Evolutionary conservation across 768 basidiomycete genomes (phyloP).

Genomic region (Solioccasus polychromus): DNA sequence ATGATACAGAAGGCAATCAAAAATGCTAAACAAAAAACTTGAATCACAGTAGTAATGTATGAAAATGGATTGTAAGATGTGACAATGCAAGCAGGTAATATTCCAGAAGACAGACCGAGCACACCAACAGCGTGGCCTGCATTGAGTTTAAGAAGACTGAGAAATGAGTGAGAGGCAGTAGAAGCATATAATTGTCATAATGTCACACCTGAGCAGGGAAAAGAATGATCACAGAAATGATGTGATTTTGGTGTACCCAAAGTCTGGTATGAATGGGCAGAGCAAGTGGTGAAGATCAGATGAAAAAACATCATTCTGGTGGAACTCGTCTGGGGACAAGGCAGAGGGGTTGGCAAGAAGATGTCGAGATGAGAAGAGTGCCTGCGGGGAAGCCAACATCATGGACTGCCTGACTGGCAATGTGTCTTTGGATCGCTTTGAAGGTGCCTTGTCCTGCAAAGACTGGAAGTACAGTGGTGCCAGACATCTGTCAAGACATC

Average conservation of each 20-base stretch:
- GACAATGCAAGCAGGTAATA: constrained; percentile 51
- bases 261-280: constrained; percentile 38
- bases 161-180: constrained; percentile 18
- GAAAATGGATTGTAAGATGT: constrained; percentile 38
- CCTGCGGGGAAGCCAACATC: constrained; percentile 43
- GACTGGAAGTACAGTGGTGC: constrained; percentile 44
- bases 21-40: too few relatives aligned
- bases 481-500: not conserved
- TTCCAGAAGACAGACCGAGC: constrained; percentile 56
- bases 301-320: constrained; percentile 38
- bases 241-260: constrained; percentile 44
- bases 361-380: constrained; percentile 45
- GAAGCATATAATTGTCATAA: constrained; percentile 48
- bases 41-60: too few relatives aligned
- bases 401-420: constrained; percentile 37
- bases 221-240: constrained; percentile 47
- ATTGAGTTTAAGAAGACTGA: constrained; percentile 34
- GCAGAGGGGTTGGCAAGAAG: constrained; percentile 49
- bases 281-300: constrained; percentile 42
- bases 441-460: constrained; percentile 58
- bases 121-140: constrained; percentile 35
- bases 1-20: constrained; percentile 45
- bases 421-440: constrained; percentile 29
- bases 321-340: constrained; percentile 36
- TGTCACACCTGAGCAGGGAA: constrained; percentile 51